phyloP scores from a whole-genome alignment of 176 grass and related monocot species.

The Aegilops umbellulata region DNA sequence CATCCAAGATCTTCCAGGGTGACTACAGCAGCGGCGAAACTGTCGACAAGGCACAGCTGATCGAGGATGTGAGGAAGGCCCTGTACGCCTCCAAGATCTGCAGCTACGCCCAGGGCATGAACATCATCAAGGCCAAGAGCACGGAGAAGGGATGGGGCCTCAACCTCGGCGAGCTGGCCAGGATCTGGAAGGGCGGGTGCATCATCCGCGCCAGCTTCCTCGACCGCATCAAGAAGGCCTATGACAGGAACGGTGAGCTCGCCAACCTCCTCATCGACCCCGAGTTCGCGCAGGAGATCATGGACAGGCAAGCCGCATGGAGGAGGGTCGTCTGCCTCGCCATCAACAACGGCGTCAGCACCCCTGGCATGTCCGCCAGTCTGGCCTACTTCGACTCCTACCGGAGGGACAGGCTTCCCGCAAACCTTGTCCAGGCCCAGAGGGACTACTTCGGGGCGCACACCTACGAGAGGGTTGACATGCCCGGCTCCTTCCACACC shows the following conservation, averaged over 20 bases:
- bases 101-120: slow-evolving; percentile 82
- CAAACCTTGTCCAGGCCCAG: slow-evolving; percentile 82
- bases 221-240: slow-evolving; percentile 82
- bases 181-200: slow-evolving; percentile 91
- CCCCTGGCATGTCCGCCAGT: slow-evolving; percentile 66
- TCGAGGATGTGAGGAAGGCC: slow-evolving; percentile 71
- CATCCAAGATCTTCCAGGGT: slow-evolving; percentile 67
- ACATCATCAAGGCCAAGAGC: slow-evolving; percentile 81
- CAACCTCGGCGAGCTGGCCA: slow-evolving; percentile 74
- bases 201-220: slow-evolving; percentile 88
- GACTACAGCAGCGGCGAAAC: slow-evolving; percentile 30
- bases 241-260: slow-evolving; percentile 59
- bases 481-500: slow-evolving; percentile 67
- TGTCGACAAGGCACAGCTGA: slow-evolving; percentile 74
- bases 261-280: slow-evolving; percentile 76
- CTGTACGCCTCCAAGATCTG: slow-evolving; percentile 82
- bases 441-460: slow-evolving; percentile 82
- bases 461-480: slow-evolving; percentile 81
- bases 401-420: slow-evolving; percentile 61
- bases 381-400: slow-evolving; percentile 82
- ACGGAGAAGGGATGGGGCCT: slow-evolving; percentile 67
- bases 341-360: slow-evolving; percentile 79
- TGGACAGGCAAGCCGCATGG: slow-evolving; percentile 75
- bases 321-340: slow-evolving; percentile 63
- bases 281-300: slow-evolving; percentile 73